Evolutionary conservation across 148 eudicot genomes (phyloP).

Genomic region (Silene latifolia): DNA sequence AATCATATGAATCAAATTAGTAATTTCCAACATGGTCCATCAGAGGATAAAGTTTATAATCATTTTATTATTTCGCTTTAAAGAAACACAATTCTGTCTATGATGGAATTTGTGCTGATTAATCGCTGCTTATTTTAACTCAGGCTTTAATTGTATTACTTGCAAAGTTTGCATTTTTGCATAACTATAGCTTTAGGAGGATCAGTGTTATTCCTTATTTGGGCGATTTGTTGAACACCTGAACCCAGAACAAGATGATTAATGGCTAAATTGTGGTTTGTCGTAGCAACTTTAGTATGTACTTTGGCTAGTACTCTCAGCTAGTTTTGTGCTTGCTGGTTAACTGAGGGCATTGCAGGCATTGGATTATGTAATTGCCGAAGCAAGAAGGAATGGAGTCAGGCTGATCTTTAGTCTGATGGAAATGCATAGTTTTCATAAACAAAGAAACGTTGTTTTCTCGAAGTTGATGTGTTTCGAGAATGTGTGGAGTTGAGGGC

Average conservation of each 20-base stretch:
- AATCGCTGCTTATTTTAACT: background rate
- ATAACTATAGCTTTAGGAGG: background rate
- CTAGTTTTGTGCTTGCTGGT: background rate
- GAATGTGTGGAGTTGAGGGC: too few species aligned
- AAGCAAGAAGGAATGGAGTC: slow-evolving; percentile 62
- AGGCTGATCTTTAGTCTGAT: slow-evolving; percentile 73
- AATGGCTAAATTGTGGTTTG: background rate
- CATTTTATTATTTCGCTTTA: too few species aligned
- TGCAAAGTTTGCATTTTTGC: background rate
- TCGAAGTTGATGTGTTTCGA: too few species aligned
- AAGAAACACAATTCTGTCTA: too few species aligned
- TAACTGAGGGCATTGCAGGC: slow-evolving; percentile 47
- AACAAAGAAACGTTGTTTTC: too few species aligned
- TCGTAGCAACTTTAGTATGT: background rate
- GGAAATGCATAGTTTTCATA: too few species aligned
- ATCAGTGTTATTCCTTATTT: background rate
- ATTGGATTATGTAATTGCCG: slow-evolving; percentile 88
- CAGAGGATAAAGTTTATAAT: too few species aligned
- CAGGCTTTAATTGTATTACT: background rate
- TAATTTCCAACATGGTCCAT: too few species aligned
- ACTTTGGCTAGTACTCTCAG: background rate
- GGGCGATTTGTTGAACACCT: background rate
- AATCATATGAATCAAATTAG: background rate
- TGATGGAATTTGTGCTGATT: background rate
- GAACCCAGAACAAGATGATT: background rate